Conservation (phyloP, 371 early-diverging fungal species). For the Phascolomyces articulosus region DNA sequence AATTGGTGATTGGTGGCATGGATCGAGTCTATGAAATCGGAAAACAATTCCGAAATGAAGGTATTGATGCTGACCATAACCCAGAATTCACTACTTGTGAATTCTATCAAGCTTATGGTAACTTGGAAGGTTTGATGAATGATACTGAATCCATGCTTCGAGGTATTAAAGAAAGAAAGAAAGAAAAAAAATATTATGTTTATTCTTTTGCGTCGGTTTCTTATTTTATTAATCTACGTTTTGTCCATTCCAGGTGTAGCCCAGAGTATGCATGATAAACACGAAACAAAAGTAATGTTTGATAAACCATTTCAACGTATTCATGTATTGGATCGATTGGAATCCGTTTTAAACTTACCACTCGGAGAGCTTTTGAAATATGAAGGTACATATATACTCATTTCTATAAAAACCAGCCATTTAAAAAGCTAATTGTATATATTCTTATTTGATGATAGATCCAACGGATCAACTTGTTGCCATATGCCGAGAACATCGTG, state of each 20-base stretch:
- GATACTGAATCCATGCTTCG: constrained; percentile 87
- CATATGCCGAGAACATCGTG: constrained; percentile 53
- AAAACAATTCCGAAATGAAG: constrained; percentile 98
- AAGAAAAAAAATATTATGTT: too few species aligned
- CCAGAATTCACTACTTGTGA: constrained; percentile 99
- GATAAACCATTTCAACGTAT: constrained; percentile 78
- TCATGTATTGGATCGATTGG: constrained; percentile 76
- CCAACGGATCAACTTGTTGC: constrained; percentile 46
- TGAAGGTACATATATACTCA: constrained; percentile 23
- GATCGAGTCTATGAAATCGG: constrained; percentile 97
- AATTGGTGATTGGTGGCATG: constrained; percentile 94
- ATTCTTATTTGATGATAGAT: constrained; percentile 9
- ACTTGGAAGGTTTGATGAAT: constrained; percentile 78
- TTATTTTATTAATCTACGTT: too few species aligned
- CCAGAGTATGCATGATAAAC: constrained; percentile 73
- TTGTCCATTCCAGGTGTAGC: too few species aligned
- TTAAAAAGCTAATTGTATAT: background rate
- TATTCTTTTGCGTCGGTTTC: too few species aligned
- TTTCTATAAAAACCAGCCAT: background rate
- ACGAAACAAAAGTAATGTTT: constrained; percentile 74
- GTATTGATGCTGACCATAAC: constrained; percentile 96
- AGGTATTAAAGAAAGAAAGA: constrained; percentile 20
- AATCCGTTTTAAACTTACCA: constrained; percentile 47
- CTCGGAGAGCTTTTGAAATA: constrained; percentile 56
- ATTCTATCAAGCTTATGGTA: constrained; percentile 95